These are phyloP conservation scores for Quercus engelmannii DNA, from an alignment of 306 rosid species.

Conservation along the genomic window DNA sequence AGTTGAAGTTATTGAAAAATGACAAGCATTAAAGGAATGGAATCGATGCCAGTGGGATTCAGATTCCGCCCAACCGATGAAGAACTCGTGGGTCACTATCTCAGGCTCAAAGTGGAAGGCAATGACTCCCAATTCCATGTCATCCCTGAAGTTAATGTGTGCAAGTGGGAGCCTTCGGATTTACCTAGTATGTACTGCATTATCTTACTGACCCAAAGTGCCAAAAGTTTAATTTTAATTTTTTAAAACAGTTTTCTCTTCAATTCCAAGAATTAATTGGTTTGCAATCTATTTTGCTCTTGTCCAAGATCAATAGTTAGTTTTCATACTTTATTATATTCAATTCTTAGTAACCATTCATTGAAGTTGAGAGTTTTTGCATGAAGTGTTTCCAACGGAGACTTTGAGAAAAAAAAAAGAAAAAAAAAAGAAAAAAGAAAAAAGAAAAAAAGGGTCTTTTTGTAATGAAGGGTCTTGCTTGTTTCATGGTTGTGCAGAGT, in stretches of 20 bases:
- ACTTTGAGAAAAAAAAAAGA: too few species aligned
- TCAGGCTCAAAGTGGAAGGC: slow-evolving; percentile 38
- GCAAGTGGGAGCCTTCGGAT: slow-evolving; percentile 50
- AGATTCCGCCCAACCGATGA: slow-evolving; percentile 66
- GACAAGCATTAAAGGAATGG: background rate
- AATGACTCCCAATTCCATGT: background rate
- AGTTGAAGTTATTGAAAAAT: background rate
- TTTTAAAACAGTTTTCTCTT: too few species aligned
- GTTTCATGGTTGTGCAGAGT: slow-evolving; percentile 7
- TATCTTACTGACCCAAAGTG: too few species aligned
- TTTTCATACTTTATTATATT: too few species aligned
- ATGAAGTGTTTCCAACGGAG: too few species aligned
- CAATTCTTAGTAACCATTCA: too few species aligned
- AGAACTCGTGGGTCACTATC: slow-evolving; percentile 50
- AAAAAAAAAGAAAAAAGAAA: too few species aligned
- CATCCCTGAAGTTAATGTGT: slow-evolving; percentile 46
- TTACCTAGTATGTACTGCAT: slow-evolving; percentile 39
- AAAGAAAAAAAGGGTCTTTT: background rate
- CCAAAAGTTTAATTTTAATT: too few species aligned
- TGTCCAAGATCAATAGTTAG: too few species aligned
- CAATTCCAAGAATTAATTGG: too few species aligned
- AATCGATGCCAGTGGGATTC: slow-evolving; percentile 40
- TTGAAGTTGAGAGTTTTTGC: too few species aligned
- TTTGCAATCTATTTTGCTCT: too few species aligned
- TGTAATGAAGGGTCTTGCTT: background rate